These are phyloP conservation scores for Pecoramyces ruminantium DNA, from an alignment of 192 early-diverging fungal species.

Conservation along the genomic window DNA sequence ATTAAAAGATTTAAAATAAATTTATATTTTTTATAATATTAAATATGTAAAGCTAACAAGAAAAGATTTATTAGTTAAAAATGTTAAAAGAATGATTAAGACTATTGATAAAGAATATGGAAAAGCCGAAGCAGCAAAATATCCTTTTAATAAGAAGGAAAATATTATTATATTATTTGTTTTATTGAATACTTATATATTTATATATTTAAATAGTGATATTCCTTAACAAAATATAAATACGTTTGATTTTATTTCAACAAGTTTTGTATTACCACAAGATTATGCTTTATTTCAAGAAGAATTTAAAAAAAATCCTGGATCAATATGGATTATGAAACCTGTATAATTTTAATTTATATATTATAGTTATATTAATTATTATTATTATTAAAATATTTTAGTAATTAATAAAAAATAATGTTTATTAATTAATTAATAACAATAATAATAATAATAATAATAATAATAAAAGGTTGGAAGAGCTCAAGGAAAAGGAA, in stretches of 20 bases:
- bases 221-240: not conserved
- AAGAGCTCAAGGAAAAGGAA: conserved; percentile 50
- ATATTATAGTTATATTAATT: no score
- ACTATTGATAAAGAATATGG: conserved; percentile 37
- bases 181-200: no score
- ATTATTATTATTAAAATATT: no score
- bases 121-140: conserved; percentile 27
- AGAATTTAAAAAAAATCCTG: conserved; percentile 44
- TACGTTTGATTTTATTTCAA: conserved; percentile 33
- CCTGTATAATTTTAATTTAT: conserved; percentile 11
- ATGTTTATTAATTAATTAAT: no score
- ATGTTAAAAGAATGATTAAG: conserved; percentile 51
- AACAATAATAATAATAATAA: no score
- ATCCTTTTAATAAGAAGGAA: not conserved
- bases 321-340: conserved; percentile 51
- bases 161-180: no score
- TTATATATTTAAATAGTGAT: not conserved
- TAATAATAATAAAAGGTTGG: conserved; percentile 19
- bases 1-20: no score
- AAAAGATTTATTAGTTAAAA: conserved; percentile 48
- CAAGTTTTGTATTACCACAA: conserved; percentile 34
- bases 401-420: no score
- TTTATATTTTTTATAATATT: no score
- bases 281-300: conserved; percentile 48
- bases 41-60: conserved; percentile 21